Conservation (phyloP, 2,329 filamentous ascomycete genomes). For the Beauveria australis region DNA sequence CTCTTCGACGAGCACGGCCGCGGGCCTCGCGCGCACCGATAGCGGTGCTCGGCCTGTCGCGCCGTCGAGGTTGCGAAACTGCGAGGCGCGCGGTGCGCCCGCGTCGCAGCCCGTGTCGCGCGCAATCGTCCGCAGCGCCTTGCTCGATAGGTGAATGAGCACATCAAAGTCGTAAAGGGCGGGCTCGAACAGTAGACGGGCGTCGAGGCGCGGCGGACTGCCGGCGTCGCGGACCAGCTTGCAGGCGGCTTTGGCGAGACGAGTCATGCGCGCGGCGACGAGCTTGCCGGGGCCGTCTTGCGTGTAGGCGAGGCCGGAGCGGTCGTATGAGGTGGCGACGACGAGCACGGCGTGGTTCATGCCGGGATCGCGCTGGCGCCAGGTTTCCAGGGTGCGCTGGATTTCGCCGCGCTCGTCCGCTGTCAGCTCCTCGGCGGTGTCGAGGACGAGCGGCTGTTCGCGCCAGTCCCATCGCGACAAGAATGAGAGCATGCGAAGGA, state of each 20-base stretch:
- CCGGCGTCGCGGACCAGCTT: conserved; percentile 42
- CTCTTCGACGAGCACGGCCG: conserved; percentile 56
- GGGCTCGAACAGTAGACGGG: conserved; percentile 56
- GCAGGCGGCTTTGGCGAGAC: conserved; percentile 68
- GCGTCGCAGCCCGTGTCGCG: conserved; percentile 29
- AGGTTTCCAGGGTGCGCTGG: conserved; percentile 66
- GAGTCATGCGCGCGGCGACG: conserved; percentile 74
- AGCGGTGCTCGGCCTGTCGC: conserved; percentile 36
- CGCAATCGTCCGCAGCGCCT: conserved; percentile 36
- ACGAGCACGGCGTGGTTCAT: conserved; percentile 81
- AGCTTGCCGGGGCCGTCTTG: conserved; percentile 65
- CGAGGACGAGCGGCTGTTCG: conserved; percentile 70
- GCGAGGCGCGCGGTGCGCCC: conserved; percentile 33
- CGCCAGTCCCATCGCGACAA: conserved; percentile 91
- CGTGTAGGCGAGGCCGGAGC: conserved; percentile 74
- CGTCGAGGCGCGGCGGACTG: conserved; percentile 39
- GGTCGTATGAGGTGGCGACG: conserved; percentile 70
- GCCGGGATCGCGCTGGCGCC: conserved; percentile 79
- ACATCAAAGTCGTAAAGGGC: conserved; percentile 76
- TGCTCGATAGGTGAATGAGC: conserved; percentile 61
- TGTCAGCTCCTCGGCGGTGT: conserved; percentile 56
- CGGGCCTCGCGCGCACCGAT: conserved; percentile 51
- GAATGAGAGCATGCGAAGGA: conserved; percentile 71
- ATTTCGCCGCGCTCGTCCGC: conserved; percentile 53
- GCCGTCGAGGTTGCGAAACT: conserved; percentile 75